These are phyloP conservation scores for Debaryomyces coudertii DNA, from an alignment of 1,139 yeast species.

Conservation along the genomic window DNA sequence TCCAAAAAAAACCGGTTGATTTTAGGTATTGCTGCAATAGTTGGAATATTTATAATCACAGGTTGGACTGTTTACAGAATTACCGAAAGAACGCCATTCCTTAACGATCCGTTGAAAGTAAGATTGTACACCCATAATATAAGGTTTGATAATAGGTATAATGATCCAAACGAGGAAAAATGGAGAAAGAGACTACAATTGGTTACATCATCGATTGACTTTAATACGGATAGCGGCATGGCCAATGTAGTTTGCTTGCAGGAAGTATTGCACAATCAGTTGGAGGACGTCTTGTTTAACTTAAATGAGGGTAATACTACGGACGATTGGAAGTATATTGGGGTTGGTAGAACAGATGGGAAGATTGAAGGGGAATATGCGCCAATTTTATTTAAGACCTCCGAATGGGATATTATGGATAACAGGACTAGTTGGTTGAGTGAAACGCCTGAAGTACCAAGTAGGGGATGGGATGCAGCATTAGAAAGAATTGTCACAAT, in stretches of 20 bases:
- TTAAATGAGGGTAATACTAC: constrained; percentile 28
- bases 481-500: constrained; percentile 44
- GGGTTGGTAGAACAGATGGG: constrained; percentile 54
- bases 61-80: constrained; percentile 3
- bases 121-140: constrained; percentile 58
- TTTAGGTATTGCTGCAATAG: constrained; percentile 3
- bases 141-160: constrained; percentile 44
- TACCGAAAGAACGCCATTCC: neutral
- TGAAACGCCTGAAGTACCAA: constrained; percentile 51
- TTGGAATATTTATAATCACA: constrained; percentile 1
- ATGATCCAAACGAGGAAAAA: constrained; percentile 38
- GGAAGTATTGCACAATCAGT: constrained; percentile 56
- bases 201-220: constrained; percentile 43
- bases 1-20: constrained; percentile 2
- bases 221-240: constrained; percentile 33
- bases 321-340: constrained; percentile 45
- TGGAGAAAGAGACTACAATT: constrained; percentile 48
- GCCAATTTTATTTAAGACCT: constrained; percentile 42
- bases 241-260: constrained; percentile 53
- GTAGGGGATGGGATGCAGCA: constrained; percentile 55
- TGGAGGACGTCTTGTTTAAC: constrained; percentile 45
- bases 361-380: constrained; percentile 46
- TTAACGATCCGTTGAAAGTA: constrained; percentile 23
- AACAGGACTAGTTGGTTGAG: constrained; percentile 47
- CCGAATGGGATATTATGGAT: constrained; percentile 40